Evolutionary conservation across 225 moss, liverwort and hornwort genomes (phyloP).

Genomic region (Climacium dendroides): DNA sequence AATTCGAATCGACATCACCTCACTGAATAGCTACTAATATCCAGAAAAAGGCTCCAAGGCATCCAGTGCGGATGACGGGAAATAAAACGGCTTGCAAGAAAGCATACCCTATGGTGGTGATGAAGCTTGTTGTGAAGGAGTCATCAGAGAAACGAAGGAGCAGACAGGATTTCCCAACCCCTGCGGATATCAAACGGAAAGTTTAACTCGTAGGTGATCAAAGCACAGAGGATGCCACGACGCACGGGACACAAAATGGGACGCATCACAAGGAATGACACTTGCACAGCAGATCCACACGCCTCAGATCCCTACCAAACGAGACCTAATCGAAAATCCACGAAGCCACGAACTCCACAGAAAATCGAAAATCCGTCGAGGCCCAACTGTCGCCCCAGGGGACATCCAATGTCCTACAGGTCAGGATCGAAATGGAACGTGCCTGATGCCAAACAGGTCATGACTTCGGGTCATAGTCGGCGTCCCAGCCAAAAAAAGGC

Average conservation of each 20-base stretch:
- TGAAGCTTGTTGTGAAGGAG: conserved; percentile 96
- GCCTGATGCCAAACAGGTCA: background rate
- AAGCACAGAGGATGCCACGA: background rate
- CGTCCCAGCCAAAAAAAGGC: background rate
- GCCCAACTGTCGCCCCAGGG: background rate
- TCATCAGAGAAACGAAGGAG: conserved; percentile 97
- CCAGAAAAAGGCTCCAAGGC: background rate
- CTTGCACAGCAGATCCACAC: background rate
- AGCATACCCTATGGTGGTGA: conserved; percentile 89
- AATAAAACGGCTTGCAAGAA: background rate
- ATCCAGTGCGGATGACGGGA: background rate
- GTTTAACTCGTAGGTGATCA: background rate
- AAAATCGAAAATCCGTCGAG: background rate
- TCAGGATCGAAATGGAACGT: background rate
- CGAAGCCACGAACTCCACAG: background rate
- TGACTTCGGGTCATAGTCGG: background rate
- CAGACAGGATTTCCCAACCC: conserved; percentile 88
- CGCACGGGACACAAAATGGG: background rate
- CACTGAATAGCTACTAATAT: background rate
- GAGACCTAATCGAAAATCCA: background rate
- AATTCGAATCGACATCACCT: background rate
- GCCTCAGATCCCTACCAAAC: background rate
- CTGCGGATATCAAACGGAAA: conserved; percentile 26
- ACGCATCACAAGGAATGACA: background rate
- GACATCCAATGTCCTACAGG: background rate